These are phyloP conservation scores for Anisodus tanguticus DNA, from an alignment of 257 asterid genomes.

Conservation along the genomic window DNA sequence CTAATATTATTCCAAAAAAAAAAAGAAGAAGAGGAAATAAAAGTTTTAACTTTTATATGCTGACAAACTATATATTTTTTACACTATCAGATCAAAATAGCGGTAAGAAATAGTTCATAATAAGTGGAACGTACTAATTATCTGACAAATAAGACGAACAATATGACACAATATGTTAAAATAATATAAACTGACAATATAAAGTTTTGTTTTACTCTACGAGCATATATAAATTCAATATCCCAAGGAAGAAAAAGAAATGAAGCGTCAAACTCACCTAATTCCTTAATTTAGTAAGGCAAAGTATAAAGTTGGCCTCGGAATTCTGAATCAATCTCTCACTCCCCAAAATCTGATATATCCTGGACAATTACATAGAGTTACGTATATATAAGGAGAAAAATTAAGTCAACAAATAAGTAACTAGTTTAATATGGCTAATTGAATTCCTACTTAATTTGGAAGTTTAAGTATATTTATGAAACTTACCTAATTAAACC, in stretches of 20 bases:
- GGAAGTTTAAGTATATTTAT: not conserved
- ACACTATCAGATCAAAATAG: too few relatives aligned
- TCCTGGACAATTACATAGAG: not conserved
- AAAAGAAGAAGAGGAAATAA: too few relatives aligned
- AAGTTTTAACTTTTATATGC: not conserved
- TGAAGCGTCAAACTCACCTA: not conserved
- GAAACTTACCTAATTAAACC: not conserved
- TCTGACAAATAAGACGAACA: too few relatives aligned
- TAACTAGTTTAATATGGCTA: not conserved
- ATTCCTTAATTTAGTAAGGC: not conserved
- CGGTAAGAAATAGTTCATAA: too few relatives aligned
- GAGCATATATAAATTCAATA: not conserved
- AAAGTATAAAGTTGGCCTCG: slow-evolving; percentile 3
- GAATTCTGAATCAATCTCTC: not conserved
- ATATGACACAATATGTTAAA: not conserved
- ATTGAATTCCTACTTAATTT: not conserved
- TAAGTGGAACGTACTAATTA: not conserved
- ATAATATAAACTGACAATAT: not conserved
- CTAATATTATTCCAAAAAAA: too few relatives aligned
- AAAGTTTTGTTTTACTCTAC: too few relatives aligned
- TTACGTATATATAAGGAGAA: slow-evolving; percentile 2
- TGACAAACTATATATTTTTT: not conserved
- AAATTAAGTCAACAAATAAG: not conserved
- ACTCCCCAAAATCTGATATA: not conserved
- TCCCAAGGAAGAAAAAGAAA: not conserved